Evolutionary conservation across 345 rosid species (phyloP).

Genomic region (Excoecaria agallocha): DNA sequence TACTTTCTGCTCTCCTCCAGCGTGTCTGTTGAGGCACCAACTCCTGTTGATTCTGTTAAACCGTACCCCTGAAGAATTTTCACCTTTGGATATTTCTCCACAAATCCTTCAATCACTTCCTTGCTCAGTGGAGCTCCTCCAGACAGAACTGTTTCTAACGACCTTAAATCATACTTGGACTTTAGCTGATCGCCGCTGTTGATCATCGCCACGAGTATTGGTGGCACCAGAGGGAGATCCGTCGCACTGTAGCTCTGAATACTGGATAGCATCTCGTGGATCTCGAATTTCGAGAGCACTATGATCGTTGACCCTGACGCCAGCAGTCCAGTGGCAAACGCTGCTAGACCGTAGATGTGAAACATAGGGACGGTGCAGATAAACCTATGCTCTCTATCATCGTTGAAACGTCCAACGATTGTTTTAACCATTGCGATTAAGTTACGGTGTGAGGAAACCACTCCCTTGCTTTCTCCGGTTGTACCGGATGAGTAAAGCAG

Average conservation of each 20-base stretch:
- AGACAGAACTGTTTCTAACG: constrained; percentile 44
- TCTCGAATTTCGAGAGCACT: constrained; percentile 66
- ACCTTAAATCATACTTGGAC: constrained; percentile 57
- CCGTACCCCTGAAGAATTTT: constrained; percentile 67
- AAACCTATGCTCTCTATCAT: constrained; percentile 40
- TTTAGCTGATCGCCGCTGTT: constrained; percentile 49
- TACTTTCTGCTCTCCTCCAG: constrained; percentile 71
- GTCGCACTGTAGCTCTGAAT: constrained; percentile 54
- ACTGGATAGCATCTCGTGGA: constrained; percentile 63
- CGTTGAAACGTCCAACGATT: constrained; percentile 32
- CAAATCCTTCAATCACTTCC: constrained; percentile 66
- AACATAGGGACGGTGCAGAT: constrained; percentile 91
- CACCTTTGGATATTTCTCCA: constrained; percentile 51
- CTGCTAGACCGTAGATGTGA: constrained; percentile 73
- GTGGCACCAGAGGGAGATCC: constrained; percentile 64
- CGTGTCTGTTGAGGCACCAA: constrained; percentile 57
- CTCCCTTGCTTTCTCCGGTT: constrained; percentile 86
- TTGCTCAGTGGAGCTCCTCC: constrained; percentile 87
- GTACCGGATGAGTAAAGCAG: constrained; percentile 93
- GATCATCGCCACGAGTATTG: constrained; percentile 53
- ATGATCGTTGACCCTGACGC: constrained; percentile 67
- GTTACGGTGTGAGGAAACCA: constrained; percentile 66
- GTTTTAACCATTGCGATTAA: constrained; percentile 63
- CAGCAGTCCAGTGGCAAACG: constrained; percentile 61
- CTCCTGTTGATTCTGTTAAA: constrained; percentile 69